These are phyloP conservation scores for Excoecaria cochinchinensis DNA, from an alignment of 345 rosid genomes.

Conservation along the genomic window DNA sequence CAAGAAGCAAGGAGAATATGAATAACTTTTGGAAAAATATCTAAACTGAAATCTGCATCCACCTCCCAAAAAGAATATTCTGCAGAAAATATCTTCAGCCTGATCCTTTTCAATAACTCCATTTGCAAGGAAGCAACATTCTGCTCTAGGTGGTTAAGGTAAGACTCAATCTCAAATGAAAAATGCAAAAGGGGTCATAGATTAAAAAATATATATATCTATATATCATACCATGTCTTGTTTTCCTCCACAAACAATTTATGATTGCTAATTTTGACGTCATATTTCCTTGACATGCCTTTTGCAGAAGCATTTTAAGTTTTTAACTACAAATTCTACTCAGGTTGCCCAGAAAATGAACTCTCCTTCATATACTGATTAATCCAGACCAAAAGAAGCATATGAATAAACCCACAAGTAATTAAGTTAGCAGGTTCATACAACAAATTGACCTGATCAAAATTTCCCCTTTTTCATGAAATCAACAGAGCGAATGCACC, in stretches of 20 bases:
- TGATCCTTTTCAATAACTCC: not conserved
- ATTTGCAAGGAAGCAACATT: not conserved
- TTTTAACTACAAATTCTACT: not conserved
- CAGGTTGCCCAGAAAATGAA: not conserved
- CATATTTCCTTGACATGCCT: not conserved
- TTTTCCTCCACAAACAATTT: not conserved
- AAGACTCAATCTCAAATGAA: not conserved
- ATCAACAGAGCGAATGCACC: not conserved
- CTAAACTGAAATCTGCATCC: not conserved
- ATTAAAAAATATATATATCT: too few relatives aligned
- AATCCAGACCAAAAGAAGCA: not conserved
- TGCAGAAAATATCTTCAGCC: not conserved
- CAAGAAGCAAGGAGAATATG: not conserved
- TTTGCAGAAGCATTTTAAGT: not conserved
- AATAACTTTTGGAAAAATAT: not conserved
- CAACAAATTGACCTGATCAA: not conserved
- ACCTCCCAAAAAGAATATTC: not conserved
- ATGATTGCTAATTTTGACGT: not conserved
- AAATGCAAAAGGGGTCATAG: not conserved
- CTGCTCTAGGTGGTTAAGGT: not conserved
- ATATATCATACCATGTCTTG: not conserved
- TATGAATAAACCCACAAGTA: not conserved
- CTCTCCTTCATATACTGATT: not conserved
- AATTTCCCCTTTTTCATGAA: not conserved
- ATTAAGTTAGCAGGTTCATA: not conserved